These are phyloP conservation scores for Verticillium nonalfalfae DNA, from an alignment of 2,329 filamentous ascomycete genomes.

Conservation along the genomic window DNA sequence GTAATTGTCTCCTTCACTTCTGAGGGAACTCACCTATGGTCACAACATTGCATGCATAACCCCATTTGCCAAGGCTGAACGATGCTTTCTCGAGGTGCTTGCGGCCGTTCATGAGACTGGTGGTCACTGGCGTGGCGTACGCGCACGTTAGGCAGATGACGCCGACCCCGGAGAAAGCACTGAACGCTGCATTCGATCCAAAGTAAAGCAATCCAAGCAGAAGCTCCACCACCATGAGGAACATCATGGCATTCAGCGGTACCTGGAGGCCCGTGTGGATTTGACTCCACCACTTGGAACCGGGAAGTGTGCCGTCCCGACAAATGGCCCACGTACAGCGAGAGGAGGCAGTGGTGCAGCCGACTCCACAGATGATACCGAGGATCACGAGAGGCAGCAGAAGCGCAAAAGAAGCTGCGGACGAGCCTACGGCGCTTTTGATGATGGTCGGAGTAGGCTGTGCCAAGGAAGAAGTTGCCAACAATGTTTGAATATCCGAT, in stretches of 20 bases:
- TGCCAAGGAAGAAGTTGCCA: constrained; percentile 40
- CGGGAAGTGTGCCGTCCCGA: constrained; percentile 63
- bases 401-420: constrained; percentile 56
- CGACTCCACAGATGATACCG: constrained; percentile 60
- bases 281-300: constrained; percentile 51
- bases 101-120: constrained; percentile 56
- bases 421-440: constrained; percentile 52
- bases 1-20: too few relatives aligned
- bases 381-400: constrained; percentile 60
- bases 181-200: constrained; percentile 61
- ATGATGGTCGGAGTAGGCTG: constrained; percentile 63
- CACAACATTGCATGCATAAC: constrained; percentile 54
- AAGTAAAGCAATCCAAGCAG: constrained; percentile 63
- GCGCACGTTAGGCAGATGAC: constrained; percentile 64
- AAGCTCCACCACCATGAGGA: constrained; percentile 60
- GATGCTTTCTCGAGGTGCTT: constrained; percentile 48
- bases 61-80: constrained; percentile 58
- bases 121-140: constrained; percentile 62
- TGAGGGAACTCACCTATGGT: constrained; percentile 47
- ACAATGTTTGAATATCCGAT: constrained; percentile 52
- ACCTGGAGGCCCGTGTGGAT: constrained; percentile 58
- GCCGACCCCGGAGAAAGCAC: constrained; percentile 63
- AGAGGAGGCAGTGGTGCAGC: constrained; percentile 63
- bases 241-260: constrained; percentile 66
- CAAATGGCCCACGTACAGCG: constrained; percentile 65